Evolutionary conservation across 345 rosid species (phyloP).

Genomic region (Linum usitatissimum): DNA sequence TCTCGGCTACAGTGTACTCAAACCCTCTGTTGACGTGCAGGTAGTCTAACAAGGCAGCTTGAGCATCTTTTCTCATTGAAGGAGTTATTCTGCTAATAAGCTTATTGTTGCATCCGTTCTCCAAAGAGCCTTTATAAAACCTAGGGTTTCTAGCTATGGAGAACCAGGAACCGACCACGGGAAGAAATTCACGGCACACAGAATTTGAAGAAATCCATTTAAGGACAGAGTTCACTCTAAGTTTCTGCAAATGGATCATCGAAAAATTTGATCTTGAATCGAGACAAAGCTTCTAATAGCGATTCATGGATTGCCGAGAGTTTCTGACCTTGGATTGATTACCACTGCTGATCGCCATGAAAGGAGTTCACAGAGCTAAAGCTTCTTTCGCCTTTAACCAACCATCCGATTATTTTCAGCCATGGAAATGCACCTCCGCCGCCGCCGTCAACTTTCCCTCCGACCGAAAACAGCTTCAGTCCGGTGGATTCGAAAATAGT

Average conservation of each 20-base stretch:
- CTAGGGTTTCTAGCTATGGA: slow-evolving; percentile 30
- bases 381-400: too few species aligned
- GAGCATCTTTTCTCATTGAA: slow-evolving; percentile 34
- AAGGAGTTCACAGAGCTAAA: too few species aligned
- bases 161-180: slow-evolving; percentile 9
- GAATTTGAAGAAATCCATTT: slow-evolving; percentile 33
- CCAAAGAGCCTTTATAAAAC: slow-evolving; percentile 13
- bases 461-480: too few species aligned
- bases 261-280: neutral
- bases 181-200: slow-evolving; percentile 13
- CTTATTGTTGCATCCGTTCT: slow-evolving; percentile 9
- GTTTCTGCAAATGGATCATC: slow-evolving; percentile 34
- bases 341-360: too few species aligned
- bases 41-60: slow-evolving; percentile 61
- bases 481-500: too few species aligned
- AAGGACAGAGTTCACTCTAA: slow-evolving; percentile 27
- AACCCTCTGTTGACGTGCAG: slow-evolving; percentile 51
- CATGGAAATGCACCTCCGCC: neutral
- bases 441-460: too few species aligned
- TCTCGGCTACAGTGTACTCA: slow-evolving; percentile 52
- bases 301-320: too few species aligned
- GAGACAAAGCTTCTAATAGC: too few species aligned
- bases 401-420: neutral
- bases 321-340: too few species aligned
- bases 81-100: slow-evolving; percentile 19